These are phyloP conservation scores for Crithidia sp. DNA, from an alignment of 208 protist species.

Conservation along the genomic window DNA sequence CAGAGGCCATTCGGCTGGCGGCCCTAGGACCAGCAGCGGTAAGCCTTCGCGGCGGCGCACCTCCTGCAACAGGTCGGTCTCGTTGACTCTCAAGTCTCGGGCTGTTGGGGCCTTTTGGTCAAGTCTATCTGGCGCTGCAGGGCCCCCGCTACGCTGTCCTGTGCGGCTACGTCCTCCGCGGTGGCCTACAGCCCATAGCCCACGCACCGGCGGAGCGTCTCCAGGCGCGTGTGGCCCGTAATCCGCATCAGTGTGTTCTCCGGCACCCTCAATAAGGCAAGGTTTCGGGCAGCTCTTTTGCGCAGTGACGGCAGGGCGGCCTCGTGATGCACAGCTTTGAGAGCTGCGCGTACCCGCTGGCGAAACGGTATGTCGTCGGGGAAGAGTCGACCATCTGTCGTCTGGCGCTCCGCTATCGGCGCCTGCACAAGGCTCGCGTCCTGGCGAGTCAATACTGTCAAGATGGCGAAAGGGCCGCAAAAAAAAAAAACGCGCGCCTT, in stretches of 20 bases:
- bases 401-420: not conserved
- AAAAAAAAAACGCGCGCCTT: not conserved
- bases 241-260: not conserved
- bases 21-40: not conserved
- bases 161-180: not conserved
- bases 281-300: not conserved
- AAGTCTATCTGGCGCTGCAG: not conserved
- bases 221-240: not conserved
- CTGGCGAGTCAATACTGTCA: not conserved
- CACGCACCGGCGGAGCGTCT: not conserved
- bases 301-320: not conserved
- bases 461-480: not conserved
- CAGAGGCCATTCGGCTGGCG: not conserved
- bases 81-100: not conserved
- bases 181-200: slow-evolving; percentile 9
- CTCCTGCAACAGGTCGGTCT: not conserved
- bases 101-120: not conserved
- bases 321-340: not conserved
- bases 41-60: not conserved
- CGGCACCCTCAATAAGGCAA: not conserved
- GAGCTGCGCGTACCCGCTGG: not conserved
- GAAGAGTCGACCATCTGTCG: not conserved
- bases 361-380: not conserved
- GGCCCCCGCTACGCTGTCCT: not conserved
- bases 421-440: slow-evolving; percentile 1